A percentile compares a stretch with the other conserved stretches of the same genome.
Evolutionary conservation across 2,329 filamentous ascomycete genomes (phyloP).

Genomic region (Venturiaceae sp.): DNA sequence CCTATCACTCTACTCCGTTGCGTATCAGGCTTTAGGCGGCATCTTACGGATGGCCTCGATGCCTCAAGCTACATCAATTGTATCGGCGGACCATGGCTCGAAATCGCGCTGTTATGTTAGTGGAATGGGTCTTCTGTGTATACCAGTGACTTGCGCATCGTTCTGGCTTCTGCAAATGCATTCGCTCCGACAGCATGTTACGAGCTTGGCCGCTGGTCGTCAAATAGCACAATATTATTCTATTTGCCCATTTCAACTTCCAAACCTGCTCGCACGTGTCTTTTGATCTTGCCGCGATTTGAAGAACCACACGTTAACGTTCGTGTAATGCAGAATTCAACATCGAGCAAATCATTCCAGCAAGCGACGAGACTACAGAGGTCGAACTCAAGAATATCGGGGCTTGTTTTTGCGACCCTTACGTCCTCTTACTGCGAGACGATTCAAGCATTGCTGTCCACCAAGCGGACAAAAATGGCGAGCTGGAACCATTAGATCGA

Average conservation of each 20-base stretch:
- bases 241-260: constrained; percentile 1
- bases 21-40: neutral
- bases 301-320: neutral
- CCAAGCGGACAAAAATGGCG: constrained; percentile 68
- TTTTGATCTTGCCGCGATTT: neutral
- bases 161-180: neutral
- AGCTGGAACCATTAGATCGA: constrained; percentile 72
- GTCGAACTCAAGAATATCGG: constrained; percentile 68
- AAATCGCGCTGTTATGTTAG: neutral
- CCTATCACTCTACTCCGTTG: constrained; percentile 8
- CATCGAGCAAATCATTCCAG: constrained; percentile 81
- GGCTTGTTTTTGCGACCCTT: constrained; percentile 80
- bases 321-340: constrained; percentile 51
- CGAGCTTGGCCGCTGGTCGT: neutral
- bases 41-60: neutral
- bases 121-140: neutral
- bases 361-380: constrained; percentile 84
- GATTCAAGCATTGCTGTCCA: constrained; percentile 74
- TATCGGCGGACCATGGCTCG: neutral
- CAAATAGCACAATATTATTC: constrained; percentile 5
- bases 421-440: constrained; percentile 71
- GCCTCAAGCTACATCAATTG: neutral
- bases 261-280: neutral
- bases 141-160: neutral
- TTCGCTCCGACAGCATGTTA: neutral